phyloP scores from a whole-genome alignment of 306 rosid species.

The Acacia crassicarpa region DNA sequence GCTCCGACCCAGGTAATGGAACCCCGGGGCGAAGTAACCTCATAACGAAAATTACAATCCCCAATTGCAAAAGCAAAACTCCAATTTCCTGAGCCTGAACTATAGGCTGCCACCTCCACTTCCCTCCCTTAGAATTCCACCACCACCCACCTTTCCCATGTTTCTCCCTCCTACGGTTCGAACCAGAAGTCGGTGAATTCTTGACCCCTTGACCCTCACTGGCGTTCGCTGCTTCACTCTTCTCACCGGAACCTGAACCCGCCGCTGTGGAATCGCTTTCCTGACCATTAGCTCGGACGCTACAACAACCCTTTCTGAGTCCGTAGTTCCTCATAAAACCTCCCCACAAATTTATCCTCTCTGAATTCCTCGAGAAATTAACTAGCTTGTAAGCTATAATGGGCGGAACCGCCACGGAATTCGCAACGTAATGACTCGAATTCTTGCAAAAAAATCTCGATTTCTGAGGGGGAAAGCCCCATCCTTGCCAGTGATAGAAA shows the following conservation, averaged over 20 bases:
- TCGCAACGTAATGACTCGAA: constrained; percentile 42
- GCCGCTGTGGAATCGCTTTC: constrained; percentile 71
- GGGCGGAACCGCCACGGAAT: constrained; percentile 38
- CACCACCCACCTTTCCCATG: constrained; percentile 77
- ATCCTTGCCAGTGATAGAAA: constrained; percentile 41
- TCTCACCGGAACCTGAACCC: constrained; percentile 53
- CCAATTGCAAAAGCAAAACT: constrained; percentile 72
- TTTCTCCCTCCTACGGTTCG: constrained; percentile 71
- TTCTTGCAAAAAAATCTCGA: constrained; percentile 45
- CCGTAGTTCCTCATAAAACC: constrained; percentile 33
- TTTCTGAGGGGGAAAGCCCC: constrained; percentile 42
- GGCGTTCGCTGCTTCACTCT: constrained; percentile 56
- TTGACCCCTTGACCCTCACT: constrained; percentile 66
- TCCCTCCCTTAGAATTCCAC: constrained; percentile 78
- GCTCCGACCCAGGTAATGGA: constrained; percentile 86
- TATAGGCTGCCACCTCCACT: constrained; percentile 90
- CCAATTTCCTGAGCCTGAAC: constrained; percentile 86
- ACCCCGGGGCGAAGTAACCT: constrained; percentile 81
- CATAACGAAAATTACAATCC: constrained; percentile 79
- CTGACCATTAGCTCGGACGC: constrained; percentile 51
- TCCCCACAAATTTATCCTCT: constrained; percentile 55
- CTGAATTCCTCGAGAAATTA: constrained; percentile 34
- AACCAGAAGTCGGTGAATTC: constrained; percentile 52
- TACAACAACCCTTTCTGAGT: constrained; percentile 32
- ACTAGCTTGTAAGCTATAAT: constrained; percentile 34